Base-by-base conservation (phyloP, 768 basidiomycete species). In the Amyloporia xantha region DNA sequence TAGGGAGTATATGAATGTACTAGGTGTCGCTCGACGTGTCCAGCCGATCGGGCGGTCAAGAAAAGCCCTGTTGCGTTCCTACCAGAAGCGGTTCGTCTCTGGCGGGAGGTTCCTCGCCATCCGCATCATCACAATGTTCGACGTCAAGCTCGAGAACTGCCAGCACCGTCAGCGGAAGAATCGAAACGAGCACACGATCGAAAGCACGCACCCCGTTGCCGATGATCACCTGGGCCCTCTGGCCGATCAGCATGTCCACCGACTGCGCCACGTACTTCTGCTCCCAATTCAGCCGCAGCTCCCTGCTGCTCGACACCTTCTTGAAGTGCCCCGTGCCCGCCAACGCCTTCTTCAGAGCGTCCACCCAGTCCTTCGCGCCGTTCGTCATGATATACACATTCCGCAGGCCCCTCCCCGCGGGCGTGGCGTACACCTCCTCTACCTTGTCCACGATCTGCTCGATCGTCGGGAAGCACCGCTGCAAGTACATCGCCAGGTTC, bases 91-190 rank as follows among this genome's bases (percentile, higher is more conserved):
- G 24, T 33, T 45, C 20, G 20, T 17, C 4, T 33, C 33, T 5
- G 44, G 44, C 9, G 28, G 6, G 30, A 45, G 36, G 37, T 63
- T 64, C 25, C 58, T 65, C 41, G 66, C 51, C 69, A 72, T 66
- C 3, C 75, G 68, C 27, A 76, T 58, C 70, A 76, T 70, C 47
- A 72, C 72, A 36, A 75, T 64, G 44, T 76, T 76, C 15, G 75
- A 71, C 0, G 74, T 77, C 52, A 76, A 42, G 50, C 75, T 76
- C 26, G 75, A 76, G 50, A 72, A 76, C 74, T 76, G 48, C 33
- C 17, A 13, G 3, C 12, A 15, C 11, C 26, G 30, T 24, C 17
- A 25, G 13, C 38, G 6, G 13, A 36, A n/a, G 36, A 19, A 13
- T 20, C 9, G 27, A 41, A 6, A 40, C 38, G 27, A 5, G n/a